Conservation (phyloP, 495 filamentous ascomycete genomes). For the Mytilinidion resinicola region DNA sequence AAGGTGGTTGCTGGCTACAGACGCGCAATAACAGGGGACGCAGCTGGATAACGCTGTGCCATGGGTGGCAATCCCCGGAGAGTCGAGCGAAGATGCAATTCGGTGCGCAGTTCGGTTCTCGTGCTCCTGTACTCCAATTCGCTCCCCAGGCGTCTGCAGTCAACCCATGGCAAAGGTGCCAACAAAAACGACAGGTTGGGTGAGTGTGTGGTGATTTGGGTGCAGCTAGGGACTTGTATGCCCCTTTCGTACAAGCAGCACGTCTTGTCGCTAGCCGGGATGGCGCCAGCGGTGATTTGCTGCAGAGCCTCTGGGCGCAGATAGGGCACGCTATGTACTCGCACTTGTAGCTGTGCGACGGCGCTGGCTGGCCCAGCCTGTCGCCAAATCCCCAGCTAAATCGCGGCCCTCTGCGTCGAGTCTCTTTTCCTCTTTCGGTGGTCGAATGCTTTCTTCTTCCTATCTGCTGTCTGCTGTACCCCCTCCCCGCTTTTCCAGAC, state of each 20-base stretch:
- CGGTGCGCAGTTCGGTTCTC: no score
- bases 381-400: no score
- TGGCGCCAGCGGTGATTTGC: conserved; percentile 8
- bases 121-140: no score
- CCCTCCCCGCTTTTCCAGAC: background rate
- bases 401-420: background rate
- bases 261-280: conserved; percentile 8
- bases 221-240: conserved; percentile 22
- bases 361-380: no score
- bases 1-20: no score
- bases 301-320: conserved; percentile 13
- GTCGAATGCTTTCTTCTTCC: background rate
- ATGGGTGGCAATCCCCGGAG: no score
- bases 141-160: background rate
- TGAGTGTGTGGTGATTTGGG: background rate
- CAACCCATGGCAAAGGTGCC: background rate
- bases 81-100: no score
- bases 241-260: conserved; percentile 17
- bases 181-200: background rate
- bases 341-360: background rate
- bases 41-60: no score
- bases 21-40: no score
- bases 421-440: conserved; percentile 1
- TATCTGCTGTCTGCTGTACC: background rate
- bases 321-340: no score